Conservation (phyloP, 805 yeast species). For the Candida tallmaniae region DNA sequence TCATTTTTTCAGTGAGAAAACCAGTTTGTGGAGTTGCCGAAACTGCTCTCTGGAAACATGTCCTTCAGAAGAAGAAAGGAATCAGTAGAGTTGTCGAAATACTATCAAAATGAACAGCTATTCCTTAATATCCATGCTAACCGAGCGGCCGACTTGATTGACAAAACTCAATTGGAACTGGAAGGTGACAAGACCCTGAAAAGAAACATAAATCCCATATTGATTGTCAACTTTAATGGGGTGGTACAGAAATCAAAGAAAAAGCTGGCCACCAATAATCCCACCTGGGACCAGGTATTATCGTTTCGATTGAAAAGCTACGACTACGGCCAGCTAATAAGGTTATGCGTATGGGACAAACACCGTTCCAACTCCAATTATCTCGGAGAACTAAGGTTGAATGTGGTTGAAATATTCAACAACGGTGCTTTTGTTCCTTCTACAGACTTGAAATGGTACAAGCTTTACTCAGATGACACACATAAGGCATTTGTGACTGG, state of each 20-base stretch:
- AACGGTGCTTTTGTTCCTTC: conserved; percentile 10
- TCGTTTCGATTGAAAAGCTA: conserved; percentile 24
- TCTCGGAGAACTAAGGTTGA: conserved; percentile 36
- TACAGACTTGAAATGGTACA: conserved; percentile 41
- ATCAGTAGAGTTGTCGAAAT: too few species aligned
- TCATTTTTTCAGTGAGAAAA: too few species aligned
- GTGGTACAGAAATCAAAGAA: conserved; percentile 24
- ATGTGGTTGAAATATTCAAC: conserved; percentile 25
- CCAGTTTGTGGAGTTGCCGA: too few species aligned
- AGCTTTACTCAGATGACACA: conserved; percentile 35
- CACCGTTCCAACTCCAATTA: conserved; percentile 33
- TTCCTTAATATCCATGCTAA: conserved; percentile 27
- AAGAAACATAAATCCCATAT: conserved; percentile 27
- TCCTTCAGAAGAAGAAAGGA: not conserved
- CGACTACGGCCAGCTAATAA: conserved; percentile 26
- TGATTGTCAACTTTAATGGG: conserved; percentile 31
- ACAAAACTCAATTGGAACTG: conserved; percentile 5
- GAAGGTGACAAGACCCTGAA: conserved; percentile 1
- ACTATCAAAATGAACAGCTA: not conserved
- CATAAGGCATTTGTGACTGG: conserved; percentile 46
- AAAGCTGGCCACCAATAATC: conserved; percentile 30
- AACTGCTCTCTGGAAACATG: not conserved
- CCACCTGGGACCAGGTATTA: conserved; percentile 37
- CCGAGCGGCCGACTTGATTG: conserved; percentile 37
- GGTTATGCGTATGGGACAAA: conserved; percentile 38